phyloP scores from a whole-genome alignment of 1,284 basidiomycete genomes.

The Cryptococcus sp. region DNA sequence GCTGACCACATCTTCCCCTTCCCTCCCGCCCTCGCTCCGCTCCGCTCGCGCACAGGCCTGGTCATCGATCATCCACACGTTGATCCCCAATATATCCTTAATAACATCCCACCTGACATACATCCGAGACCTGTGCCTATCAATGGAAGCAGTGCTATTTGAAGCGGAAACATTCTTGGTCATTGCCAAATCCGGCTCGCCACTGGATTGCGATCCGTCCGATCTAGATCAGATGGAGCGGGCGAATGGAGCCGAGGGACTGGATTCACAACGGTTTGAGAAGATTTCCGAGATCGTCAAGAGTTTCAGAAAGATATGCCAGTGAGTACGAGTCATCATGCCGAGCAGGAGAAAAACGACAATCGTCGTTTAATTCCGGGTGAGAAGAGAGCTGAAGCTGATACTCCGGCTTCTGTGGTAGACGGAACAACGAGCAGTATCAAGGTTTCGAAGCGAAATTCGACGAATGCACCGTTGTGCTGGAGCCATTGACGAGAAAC shows the following conservation, averaged over 20 bases:
- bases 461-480: conserved; percentile 75
- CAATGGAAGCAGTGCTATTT: conserved; percentile 92
- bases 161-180: conserved; percentile 97
- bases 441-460: conserved; percentile 74
- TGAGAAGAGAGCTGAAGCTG: conserved; percentile 13
- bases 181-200: conserved; percentile 64
- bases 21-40: background rate
- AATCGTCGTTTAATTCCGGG: too few species aligned
- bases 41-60: conserved; percentile 67
- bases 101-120: conserved; percentile 82
- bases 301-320: conserved; percentile 87
- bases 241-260: conserved; percentile 55
- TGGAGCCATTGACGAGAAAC: conserved; percentile 90
- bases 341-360: too few species aligned
- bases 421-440: conserved; percentile 68
- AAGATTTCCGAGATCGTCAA: conserved; percentile 95
- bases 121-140: conserved; percentile 80
- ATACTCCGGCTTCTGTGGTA: conserved; percentile 9
- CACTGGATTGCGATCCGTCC: conserved; percentile 43
- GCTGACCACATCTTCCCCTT: background rate
- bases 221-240: conserved; percentile 42
- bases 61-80: conserved; percentile 94
- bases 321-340: conserved; percentile 57
- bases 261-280: conserved; percentile 85
- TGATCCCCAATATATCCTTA: conserved; percentile 91